Conservation (phyloP, 208 protist genomes). For the Crithidia fasciculata region DNA sequence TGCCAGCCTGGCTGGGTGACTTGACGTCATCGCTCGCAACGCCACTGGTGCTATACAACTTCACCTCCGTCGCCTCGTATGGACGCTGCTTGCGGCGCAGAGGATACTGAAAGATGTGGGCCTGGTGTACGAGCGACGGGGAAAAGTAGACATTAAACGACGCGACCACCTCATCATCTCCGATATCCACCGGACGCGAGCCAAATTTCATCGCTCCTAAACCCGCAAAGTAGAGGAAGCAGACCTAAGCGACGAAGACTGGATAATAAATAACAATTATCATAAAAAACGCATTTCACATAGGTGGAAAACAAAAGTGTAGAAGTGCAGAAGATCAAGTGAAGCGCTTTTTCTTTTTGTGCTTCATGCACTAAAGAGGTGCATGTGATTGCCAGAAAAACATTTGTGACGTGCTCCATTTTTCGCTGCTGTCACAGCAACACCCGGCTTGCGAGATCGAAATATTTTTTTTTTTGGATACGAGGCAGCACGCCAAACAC, state of each 20-base stretch:
- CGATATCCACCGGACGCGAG: constrained; percentile 19
- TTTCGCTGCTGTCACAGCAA: too few relatives aligned
- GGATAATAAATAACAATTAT: background rate
- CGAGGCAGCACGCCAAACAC: too few relatives aligned
- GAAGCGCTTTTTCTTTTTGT: too few relatives aligned
- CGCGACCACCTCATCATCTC: constrained; percentile 79
- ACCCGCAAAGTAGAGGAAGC: background rate
- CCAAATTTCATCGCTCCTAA: constrained; percentile 30
- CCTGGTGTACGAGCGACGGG: constrained; percentile 51
- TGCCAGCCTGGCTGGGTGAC: background rate
- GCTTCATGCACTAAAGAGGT: too few relatives aligned
- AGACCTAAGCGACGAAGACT: too few relatives aligned
- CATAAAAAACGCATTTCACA: background rate
- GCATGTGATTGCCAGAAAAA: too few relatives aligned
- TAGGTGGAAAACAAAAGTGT: constrained; percentile 10
- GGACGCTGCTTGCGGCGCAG: constrained; percentile 63
- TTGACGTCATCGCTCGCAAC: background rate
- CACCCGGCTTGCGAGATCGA: too few relatives aligned
- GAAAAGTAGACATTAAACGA: constrained; percentile 82
- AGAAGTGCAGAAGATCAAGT: background rate
- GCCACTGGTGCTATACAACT: constrained; percentile 62
- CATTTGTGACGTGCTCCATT: too few relatives aligned
- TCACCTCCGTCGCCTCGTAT: constrained; percentile 75
- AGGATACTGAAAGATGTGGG: constrained; percentile 91
- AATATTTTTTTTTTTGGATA: too few relatives aligned